These are phyloP conservation scores for Trametes cingulata DNA, from an alignment of 768 basidiomycete species.

Conservation along the genomic window DNA sequence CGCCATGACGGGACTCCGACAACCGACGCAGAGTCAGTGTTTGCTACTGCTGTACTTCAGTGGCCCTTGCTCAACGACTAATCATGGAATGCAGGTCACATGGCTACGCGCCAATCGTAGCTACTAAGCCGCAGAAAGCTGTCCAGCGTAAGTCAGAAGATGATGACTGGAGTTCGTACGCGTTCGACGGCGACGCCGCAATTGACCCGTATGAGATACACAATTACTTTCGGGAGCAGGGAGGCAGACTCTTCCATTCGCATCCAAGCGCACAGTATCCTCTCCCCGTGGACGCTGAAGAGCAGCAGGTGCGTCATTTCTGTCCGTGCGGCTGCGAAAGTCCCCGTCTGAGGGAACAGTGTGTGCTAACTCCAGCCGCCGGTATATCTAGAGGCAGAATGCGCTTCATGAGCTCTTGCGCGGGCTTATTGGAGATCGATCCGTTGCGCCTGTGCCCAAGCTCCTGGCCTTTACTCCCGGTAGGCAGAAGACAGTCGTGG, in stretches of 20 bases:
- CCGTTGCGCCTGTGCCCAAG: slow-evolving; percentile 59
- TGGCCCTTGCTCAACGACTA: too few species aligned
- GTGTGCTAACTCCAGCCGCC: not conserved
- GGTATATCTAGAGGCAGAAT: slow-evolving; percentile 49
- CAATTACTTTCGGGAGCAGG: slow-evolving; percentile 55
- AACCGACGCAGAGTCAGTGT: too few species aligned
- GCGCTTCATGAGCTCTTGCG: slow-evolving; percentile 50
- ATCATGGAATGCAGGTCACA: too few species aligned
- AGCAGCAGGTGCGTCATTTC: slow-evolving; percentile 58
- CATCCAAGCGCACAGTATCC: slow-evolving; percentile 64
- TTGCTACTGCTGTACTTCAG: too few species aligned
- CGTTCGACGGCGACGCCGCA: slow-evolving; percentile 47
- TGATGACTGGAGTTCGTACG: slow-evolving; percentile 42
- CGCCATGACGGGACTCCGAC: too few species aligned
- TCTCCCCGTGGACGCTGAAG: slow-evolving; percentile 69
- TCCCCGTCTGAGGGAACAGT: not conserved
- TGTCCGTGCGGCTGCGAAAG: not conserved
- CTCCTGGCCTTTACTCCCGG: slow-evolving; percentile 44
- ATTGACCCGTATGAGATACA: slow-evolving; percentile 57
- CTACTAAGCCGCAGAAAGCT: too few species aligned
- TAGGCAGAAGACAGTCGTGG: slow-evolving; percentile 57
- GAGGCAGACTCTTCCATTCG: slow-evolving; percentile 69
- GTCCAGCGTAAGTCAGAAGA: too few species aligned
- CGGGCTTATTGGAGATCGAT: slow-evolving; percentile 54
- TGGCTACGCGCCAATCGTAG: too few species aligned